phyloP scores from a whole-genome alignment of 441 rosid species.

The Euphorbia schlechtendalii region DNA sequence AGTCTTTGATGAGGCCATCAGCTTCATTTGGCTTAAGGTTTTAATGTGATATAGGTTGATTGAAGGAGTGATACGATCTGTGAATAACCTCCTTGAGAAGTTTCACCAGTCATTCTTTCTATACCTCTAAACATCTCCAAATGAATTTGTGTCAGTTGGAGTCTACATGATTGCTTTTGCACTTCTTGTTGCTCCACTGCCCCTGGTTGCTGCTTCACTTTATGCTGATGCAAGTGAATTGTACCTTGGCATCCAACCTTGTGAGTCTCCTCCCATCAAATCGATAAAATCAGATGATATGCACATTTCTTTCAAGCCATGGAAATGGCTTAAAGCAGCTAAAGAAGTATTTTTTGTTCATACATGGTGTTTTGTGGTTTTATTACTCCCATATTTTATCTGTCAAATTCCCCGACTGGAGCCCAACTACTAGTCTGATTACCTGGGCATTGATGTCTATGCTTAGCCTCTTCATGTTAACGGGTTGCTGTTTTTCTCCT shows the following conservation, averaged over 20 bases:
- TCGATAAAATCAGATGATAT: too few relatives aligned
- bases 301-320: conserved; percentile 33
- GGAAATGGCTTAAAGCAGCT: conserved; percentile 73
- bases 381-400: conserved; percentile 63
- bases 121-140: conserved; percentile 73
- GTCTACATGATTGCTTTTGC: conserved; percentile 95
- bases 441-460: conserved; percentile 54
- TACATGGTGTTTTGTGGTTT: conserved; percentile 56
- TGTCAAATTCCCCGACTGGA: conserved; percentile 46
- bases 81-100: conserved; percentile 91
- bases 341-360: conserved; percentile 61
- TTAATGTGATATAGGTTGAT: conserved; percentile 56
- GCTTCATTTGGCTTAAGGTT: conserved; percentile 11
- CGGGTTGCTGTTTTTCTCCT: conserved; percentile 29
- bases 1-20: neutral
- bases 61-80: conserved; percentile 86
- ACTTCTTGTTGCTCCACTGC: conserved; percentile 84
- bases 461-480: conserved; percentile 39
- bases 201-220: conserved; percentile 80
- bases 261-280: conserved; percentile 16
- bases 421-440: conserved; percentile 41
- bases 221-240: conserved; percentile 44
- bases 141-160: conserved; percentile 85
- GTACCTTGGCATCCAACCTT: conserved; percentile 24
- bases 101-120: conserved; percentile 93